phyloP scores from a whole-genome alignment of 768 basidiomycete species.

The Auriculariales sp. region DNA sequence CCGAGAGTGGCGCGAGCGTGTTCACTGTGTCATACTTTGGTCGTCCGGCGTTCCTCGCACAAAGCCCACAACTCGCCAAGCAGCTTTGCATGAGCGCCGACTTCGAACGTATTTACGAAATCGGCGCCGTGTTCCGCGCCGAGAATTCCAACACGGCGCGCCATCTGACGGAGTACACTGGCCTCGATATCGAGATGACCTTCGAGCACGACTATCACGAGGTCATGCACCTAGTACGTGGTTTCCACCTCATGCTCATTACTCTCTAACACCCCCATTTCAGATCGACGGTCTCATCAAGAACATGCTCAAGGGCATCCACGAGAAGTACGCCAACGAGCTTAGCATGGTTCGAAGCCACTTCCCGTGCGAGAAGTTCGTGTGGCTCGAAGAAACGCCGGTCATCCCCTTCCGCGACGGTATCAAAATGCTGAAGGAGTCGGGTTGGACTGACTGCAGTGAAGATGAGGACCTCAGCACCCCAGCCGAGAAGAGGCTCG shows the following conservation, averaged over 20 bases:
- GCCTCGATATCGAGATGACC: conserved; percentile 41
- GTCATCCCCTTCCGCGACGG: conserved; percentile 34
- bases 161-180: conserved; percentile 41
- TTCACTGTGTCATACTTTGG: conserved; percentile 41
- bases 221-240: conserved; percentile 28
- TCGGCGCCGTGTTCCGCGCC: conserved; percentile 34
- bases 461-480: conserved; percentile 39
- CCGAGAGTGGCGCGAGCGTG: conserved; percentile 34
- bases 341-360: conserved; percentile 30
- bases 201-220: conserved; percentile 38
- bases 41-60: conserved; percentile 33
- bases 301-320: background rate
- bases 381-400: conserved; percentile 41
- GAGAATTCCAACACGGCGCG: conserved; percentile 39
- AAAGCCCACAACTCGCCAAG: conserved; percentile 38
- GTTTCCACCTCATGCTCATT: conserved; percentile 17
- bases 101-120: conserved; percentile 37
- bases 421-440: conserved; percentile 35
- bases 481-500: conserved; percentile 31
- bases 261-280: background rate
- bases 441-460: conserved; percentile 22
- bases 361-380: conserved; percentile 39
- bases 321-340: conserved; percentile 9
- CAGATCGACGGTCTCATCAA: background rate
- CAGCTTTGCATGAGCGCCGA: conserved; percentile 42